These are phyloP conservation scores for Scortechinia acanthostroma DNA, from an alignment of 2,329 filamentous ascomycete species.

Conservation along the genomic window DNA sequence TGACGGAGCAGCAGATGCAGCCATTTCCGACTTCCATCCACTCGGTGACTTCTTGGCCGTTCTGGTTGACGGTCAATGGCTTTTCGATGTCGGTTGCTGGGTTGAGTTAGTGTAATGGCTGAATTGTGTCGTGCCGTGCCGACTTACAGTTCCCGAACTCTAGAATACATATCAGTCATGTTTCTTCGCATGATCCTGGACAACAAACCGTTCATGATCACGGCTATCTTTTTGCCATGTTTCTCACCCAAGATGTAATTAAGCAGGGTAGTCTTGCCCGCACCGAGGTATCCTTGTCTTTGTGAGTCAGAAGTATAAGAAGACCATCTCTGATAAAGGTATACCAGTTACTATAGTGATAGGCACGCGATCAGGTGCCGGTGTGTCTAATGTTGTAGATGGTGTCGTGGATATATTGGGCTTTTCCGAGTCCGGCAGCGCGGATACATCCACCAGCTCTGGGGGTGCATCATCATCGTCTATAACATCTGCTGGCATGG, in stretches of 20 bases:
- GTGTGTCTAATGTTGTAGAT: not conserved
- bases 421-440: slow-evolving; percentile 14
- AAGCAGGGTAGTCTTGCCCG: slow-evolving; percentile 88
- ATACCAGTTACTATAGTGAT: slow-evolving; percentile 78
- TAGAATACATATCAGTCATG: slow-evolving; percentile 16
- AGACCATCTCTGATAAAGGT: no score
- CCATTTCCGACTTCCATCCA: slow-evolving; percentile 96
- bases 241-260: slow-evolving; percentile 94
- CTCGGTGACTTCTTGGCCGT: slow-evolving; percentile 76
- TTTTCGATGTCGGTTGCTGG: slow-evolving; percentile 93
- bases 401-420: slow-evolving; percentile 35
- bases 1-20: slow-evolving; percentile 96
- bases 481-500: no score
- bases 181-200: slow-evolving; percentile 9
- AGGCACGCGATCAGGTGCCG: slow-evolving; percentile 41
- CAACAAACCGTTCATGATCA: slow-evolving; percentile 77
- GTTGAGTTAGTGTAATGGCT: not conserved
- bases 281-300: slow-evolving; percentile 77
- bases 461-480: slow-evolving; percentile 60
- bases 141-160: slow-evolving; percentile 75
- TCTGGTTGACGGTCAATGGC: slow-evolving; percentile 75
- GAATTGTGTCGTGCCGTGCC: not conserved
- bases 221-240: slow-evolving; percentile 95
- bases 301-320: no score
- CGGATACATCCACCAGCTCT: slow-evolving; percentile 43